Evolutionary conservation across 495 filamentous ascomycete species (phyloP).

Genomic region (Neurospora sp.): DNA sequence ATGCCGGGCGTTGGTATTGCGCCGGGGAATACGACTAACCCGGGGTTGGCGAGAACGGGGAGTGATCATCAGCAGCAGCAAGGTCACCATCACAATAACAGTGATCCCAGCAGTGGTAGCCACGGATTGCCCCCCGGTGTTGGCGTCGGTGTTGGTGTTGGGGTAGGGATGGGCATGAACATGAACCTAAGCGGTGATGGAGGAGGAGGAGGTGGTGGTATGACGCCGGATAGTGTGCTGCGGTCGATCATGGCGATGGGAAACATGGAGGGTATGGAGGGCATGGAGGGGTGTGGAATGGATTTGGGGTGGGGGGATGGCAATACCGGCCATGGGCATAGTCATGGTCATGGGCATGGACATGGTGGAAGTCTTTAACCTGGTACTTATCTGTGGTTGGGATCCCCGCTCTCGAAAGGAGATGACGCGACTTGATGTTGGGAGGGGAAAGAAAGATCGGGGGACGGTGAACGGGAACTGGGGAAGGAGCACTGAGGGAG

Average conservation of each 20-base stretch:
- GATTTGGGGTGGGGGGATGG: not conserved
- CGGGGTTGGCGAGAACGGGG: not conserved
- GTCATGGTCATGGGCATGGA: not conserved
- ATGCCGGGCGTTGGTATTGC: not conserved
- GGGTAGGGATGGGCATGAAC: constrained; percentile 10
- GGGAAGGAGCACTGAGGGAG: not conserved
- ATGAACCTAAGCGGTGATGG: constrained; percentile 19
- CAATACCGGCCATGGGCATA: not conserved
- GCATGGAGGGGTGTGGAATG: not conserved
- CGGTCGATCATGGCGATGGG: constrained; percentile 38
- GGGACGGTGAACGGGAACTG: not conserved
- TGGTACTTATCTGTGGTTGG: not conserved
- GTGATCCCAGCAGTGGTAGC: not conserved
- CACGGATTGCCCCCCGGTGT: not conserved
- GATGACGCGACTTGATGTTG: not conserved
- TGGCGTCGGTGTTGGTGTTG: constrained; percentile 2
- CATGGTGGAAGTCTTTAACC: not conserved
- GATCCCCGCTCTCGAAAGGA: too few relatives aligned
- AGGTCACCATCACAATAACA: not conserved
- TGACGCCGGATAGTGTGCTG: constrained; percentile 43
- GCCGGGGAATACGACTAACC: not conserved
- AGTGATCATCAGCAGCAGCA: not conserved
- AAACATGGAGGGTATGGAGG: constrained; percentile 34
- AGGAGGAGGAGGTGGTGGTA: constrained; percentile 11
- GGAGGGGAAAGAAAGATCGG: not conserved